phyloP scores from a whole-genome alignment of 2,329 filamentous ascomycete genomes.

The Paecilomyces sp. region DNA sequence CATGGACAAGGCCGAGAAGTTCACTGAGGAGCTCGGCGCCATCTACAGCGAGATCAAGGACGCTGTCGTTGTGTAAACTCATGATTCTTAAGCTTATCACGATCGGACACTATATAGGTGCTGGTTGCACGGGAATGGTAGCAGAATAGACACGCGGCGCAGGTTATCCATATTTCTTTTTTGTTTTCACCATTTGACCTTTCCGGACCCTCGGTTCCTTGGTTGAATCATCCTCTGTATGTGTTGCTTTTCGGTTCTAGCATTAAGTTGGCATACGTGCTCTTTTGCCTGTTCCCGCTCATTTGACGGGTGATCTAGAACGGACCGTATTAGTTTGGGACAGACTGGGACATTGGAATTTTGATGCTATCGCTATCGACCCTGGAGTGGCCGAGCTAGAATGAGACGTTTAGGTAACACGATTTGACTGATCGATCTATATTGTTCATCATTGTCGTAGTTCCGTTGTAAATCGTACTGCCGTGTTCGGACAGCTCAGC shows the following conservation, averaged over 20 bases:
- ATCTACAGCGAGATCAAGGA: slow-evolving; percentile 38
- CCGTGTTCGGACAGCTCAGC: background rate
- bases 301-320: background rate
- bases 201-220: slow-evolving; percentile 11
- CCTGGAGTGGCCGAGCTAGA: background rate
- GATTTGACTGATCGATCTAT: background rate
- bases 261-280: slow-evolving; percentile 2
- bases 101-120: slow-evolving; percentile 1
- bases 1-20: slow-evolving; percentile 42
- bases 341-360: background rate
- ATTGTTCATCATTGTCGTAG: background rate
- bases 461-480: background rate
- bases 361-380: background rate
- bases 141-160: slow-evolving; percentile 20
- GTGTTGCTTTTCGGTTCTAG: slow-evolving; percentile 5
- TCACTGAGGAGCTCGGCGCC: slow-evolving; percentile 39
- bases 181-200: slow-evolving; percentile 11
- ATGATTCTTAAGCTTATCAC: slow-evolving; percentile 2
- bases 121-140: slow-evolving; percentile 14
- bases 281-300: background rate
- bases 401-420: background rate
- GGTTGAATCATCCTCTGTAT: slow-evolving; percentile 13
- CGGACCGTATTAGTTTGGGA: background rate
- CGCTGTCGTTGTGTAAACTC: slow-evolving; percentile 33
- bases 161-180: slow-evolving; percentile 12